Base-by-base conservation (phyloP, 306 rosid species). In the Parietaria judaica region DNA sequence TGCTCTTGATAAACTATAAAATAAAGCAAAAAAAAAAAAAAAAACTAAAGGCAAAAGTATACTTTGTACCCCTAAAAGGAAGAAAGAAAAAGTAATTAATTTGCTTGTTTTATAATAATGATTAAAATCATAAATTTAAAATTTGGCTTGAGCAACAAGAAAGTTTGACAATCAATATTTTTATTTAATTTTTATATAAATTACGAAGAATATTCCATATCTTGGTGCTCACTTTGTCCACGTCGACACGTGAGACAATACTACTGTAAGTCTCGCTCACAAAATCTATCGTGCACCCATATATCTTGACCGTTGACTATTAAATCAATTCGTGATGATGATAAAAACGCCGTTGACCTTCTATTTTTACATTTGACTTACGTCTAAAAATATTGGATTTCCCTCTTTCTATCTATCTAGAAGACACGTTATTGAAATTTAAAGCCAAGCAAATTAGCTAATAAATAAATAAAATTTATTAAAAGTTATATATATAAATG, bases 141-240 rank as follows among this genome's bases (percentile, higher is more conserved):
- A 58, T n/a, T 14, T 8, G 14, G 51, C 63, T 59, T 59, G 63
- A 1, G 63, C 63, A 41, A 13, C 63, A 59, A 39, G 63, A 6
- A 59, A 59, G 51, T 59, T 59, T 59, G 63, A 59, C 63, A 4
- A 0, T 10, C 34, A 17, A 10, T 2, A 11, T 8, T 53, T 53
- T 31, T 53, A 34, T 36, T 53, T 6, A 2, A 12, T 15, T 5
- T 12, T 5, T 3, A 7, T 53, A 41, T 41, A 5, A 5, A 5
- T 41, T 41, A 1, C 9, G 45, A 8, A 0, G 57, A 31, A 17
- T 16, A 53, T 53, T 17, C 9, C 12, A 37, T 31, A 34, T 23
- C 17, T n/a, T 4, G 60, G 60, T 36, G 60, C 14, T 56, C 6
- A 13, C 41, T 58, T 15, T 2, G 62, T 36, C 48, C 47, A 14